Evolutionary conservation across 345 rosid species (phyloP).

Genomic region (Erysimum cheiranthoides): DNA sequence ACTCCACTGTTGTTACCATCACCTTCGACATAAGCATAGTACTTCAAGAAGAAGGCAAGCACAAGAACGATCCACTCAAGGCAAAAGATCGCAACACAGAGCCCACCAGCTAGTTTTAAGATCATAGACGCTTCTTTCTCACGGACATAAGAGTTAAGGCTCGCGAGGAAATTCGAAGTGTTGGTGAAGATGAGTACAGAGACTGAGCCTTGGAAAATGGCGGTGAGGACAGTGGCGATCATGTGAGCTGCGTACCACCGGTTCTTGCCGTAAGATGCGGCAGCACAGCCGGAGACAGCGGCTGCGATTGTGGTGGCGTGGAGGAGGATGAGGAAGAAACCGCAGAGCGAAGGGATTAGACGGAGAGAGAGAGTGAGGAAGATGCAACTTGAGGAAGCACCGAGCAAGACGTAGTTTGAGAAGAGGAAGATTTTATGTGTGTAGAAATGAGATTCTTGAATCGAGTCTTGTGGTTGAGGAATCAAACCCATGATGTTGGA

Average conservation of each 20-base stretch:
- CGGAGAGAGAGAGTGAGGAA: constrained; percentile 93
- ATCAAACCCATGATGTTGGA: constrained; percentile 42
- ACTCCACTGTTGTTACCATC: constrained; percentile 40
- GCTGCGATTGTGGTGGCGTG: constrained; percentile 62
- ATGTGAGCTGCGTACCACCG: constrained; percentile 86
- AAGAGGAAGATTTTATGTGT: constrained; percentile 80
- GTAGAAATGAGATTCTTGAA: constrained; percentile 50
- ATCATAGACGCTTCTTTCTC: constrained; percentile 86
- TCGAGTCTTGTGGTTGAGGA: constrained; percentile 40
- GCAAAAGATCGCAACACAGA: constrained; percentile 73
- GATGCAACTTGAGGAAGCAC: constrained; percentile 90
- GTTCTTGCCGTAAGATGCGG: constrained; percentile 52
- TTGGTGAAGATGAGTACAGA: constrained; percentile 79
- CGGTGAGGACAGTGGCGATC: constrained; percentile 82
- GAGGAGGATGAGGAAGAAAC: constrained; percentile 50
- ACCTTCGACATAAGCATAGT: constrained; percentile 68
- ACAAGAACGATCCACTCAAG: constrained; percentile 89
- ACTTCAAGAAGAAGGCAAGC: constrained; percentile 90
- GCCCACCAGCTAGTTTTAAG: constrained; percentile 79
- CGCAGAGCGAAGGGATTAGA: constrained; percentile 77
- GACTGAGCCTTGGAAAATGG: constrained; percentile 91
- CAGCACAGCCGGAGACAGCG: constrained; percentile 74
- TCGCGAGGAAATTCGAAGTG: constrained; percentile 65
- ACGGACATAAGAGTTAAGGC: constrained; percentile 80
- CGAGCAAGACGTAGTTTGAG: constrained; percentile 85